phyloP scores from a whole-genome alignment of 1,284 basidiomycete species.

The Microbotryum violaceum region DNA sequence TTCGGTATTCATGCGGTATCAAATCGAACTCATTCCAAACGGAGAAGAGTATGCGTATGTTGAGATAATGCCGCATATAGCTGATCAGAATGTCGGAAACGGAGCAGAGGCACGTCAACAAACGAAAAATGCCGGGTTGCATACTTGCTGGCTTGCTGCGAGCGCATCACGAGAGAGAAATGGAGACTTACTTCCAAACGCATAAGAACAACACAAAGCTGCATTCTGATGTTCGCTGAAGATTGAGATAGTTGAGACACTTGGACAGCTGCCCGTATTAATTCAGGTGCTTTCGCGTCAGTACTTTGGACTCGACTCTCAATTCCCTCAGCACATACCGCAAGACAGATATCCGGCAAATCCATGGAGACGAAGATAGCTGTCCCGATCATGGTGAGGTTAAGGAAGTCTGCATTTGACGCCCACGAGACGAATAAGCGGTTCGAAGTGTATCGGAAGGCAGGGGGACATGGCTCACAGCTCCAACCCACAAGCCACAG shows the following conservation, averaged over 20 bases:
- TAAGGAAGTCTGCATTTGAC: constrained; percentile 27
- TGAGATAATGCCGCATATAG: constrained; percentile 93
- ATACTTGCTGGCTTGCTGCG: not conserved
- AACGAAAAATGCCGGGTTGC: not conserved
- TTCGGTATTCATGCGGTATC: constrained; percentile 47
- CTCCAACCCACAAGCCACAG: constrained; percentile 96
- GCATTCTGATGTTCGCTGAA: constrained; percentile 51
- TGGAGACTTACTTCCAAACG: constrained; percentile 67
- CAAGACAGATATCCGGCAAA: constrained; percentile 80
- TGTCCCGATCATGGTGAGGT: constrained; percentile 75
- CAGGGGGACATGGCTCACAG: constrained; percentile 40
- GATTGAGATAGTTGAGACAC: constrained; percentile 72
- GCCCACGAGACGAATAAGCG: not conserved
- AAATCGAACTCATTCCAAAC: constrained; percentile 74
- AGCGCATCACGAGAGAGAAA: not conserved
- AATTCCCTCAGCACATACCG: constrained; percentile 40
- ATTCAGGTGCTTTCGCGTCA: not conserved
- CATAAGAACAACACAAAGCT: constrained; percentile 62
- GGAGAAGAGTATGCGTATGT: constrained; percentile 76
- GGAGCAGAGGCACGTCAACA: not conserved
- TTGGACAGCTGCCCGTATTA: constrained; percentile 59
- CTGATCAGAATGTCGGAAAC: constrained; percentile 43
- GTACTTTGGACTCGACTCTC: not conserved
- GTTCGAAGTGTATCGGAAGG: not conserved
- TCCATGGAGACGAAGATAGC: constrained; percentile 96